Conservation (phyloP, 2,329 filamentous ascomycete species). For the Neopestalotiopsis rosae region DNA sequence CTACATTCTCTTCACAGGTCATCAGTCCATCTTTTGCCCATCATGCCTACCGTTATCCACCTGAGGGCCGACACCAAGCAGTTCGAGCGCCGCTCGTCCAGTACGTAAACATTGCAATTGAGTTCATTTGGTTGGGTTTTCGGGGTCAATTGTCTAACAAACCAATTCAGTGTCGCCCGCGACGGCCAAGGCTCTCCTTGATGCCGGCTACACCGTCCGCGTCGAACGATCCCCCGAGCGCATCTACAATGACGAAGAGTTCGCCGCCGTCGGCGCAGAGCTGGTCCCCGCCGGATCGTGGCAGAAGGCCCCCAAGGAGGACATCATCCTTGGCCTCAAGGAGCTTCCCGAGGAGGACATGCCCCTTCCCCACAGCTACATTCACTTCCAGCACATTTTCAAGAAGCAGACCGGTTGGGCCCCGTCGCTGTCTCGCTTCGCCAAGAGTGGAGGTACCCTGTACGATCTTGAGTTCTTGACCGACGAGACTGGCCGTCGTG, state of each 20-base stretch:
- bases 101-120: neutral
- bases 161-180: slow-evolving; percentile 35
- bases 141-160: slow-evolving; percentile 17
- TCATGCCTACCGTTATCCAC: slow-evolving; percentile 11
- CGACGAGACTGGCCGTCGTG: slow-evolving; percentile 69
- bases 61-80: slow-evolving; percentile 7
- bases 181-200: slow-evolving; percentile 63
- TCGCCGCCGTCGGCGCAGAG: slow-evolving; percentile 65
- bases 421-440: slow-evolving; percentile 78
- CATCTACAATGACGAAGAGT: slow-evolving; percentile 69
- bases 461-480: slow-evolving; percentile 88
- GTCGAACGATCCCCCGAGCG: slow-evolving; percentile 72
- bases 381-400: slow-evolving; percentile 77
- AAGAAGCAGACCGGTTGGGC: slow-evolving; percentile 83
- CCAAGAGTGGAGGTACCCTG: slow-evolving; percentile 76
- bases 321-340: slow-evolving; percentile 79
- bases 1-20: neutral
- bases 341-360: slow-evolving; percentile 73
- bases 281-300: slow-evolving; percentile 72
- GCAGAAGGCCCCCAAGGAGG: slow-evolving; percentile 68
- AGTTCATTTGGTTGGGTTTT: neutral
- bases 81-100: slow-evolving; percentile 3
- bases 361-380: slow-evolving; percentile 70
- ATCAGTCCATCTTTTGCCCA: neutral
- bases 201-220: slow-evolving; percentile 71